A percentile compares a stretch with the other conserved stretches of the same genome.
Evolutionary conservation across 2,329 filamentous ascomycete species (phyloP).

Genomic region (Aspergillus brasiliensis): DNA sequence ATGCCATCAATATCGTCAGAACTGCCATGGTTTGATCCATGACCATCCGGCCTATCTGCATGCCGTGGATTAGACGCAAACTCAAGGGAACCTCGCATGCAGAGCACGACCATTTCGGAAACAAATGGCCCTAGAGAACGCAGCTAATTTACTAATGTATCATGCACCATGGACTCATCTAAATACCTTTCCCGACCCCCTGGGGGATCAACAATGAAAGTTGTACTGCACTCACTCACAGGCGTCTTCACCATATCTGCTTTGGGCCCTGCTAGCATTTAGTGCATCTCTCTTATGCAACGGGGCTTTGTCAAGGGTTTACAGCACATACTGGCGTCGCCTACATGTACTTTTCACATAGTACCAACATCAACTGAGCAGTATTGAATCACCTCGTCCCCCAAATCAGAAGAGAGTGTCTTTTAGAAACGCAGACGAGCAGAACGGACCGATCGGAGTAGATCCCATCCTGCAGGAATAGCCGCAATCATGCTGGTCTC

Average conservation of each 20-base stretch:
- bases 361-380: neutral
- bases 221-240: neutral
- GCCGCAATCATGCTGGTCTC: conserved; percentile 5
- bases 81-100: neutral
- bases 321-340: neutral
- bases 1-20: neutral
- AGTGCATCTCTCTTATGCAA: neutral
- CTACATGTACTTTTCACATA: neutral
- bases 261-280: neutral
- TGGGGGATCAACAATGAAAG: neutral
- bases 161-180: neutral
- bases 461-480: neutral
- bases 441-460: neutral
- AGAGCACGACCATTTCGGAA: neutral
- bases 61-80: neutral
- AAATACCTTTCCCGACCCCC: neutral
- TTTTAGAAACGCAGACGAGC: neutral
- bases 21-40: neutral
- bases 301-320: neutral
- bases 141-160: neutral
- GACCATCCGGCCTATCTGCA: neutral
- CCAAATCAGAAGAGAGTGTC: neutral
- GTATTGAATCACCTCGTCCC: neutral
- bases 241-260: neutral
- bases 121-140: neutral